Percentiles rank a stretch among this genome's conserved stretches.
Evolutionary conservation across 805 yeast species (phyloP).

Genomic region (Cyberlindnera euphorbiae): DNA sequence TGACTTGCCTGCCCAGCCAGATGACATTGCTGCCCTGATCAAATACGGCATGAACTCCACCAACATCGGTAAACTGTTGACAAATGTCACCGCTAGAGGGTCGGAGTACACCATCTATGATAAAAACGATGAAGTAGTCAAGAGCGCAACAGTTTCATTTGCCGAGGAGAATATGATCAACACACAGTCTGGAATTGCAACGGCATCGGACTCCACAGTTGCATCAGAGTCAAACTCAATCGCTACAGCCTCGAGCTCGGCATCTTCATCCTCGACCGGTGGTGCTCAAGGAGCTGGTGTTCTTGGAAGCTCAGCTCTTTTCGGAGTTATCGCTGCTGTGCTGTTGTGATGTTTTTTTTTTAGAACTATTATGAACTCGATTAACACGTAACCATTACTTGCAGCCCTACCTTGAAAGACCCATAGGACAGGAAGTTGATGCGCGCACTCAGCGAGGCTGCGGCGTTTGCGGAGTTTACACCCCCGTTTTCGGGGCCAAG

Average conservation of each 20-base stretch:
- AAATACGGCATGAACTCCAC: slow-evolving; percentile 42
- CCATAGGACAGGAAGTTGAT: too few species aligned
- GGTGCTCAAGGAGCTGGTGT: slow-evolving; percentile 3
- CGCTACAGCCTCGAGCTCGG: slow-evolving; percentile 15
- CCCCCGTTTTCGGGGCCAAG: too few species aligned
- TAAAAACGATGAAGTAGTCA: slow-evolving; percentile 29
- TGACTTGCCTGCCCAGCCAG: slow-evolving; percentile 44
- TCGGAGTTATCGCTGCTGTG: slow-evolving; percentile 5
- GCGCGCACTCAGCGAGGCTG: too few species aligned
- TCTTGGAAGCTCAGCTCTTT: slow-evolving; percentile 5
- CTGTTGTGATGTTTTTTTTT: too few species aligned
- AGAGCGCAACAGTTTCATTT: slow-evolving; percentile 35
- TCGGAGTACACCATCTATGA: slow-evolving; percentile 38
- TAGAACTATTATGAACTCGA: too few species aligned
- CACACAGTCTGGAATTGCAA: slow-evolving; percentile 23
- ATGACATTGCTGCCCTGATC: slow-evolving; percentile 38
- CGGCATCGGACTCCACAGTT: slow-evolving; percentile 19
- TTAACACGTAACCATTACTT: too few species aligned
- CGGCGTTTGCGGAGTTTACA: too few species aligned
- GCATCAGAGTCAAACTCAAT: slow-evolving; percentile 19
- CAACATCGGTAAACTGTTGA: slow-evolving; percentile 40
- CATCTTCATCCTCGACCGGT: slow-evolving; percentile 10
- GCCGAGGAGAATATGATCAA: slow-evolving; percentile 34
- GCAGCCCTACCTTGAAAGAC: too few species aligned
- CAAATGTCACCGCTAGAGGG: slow-evolving; percentile 32